Percentiles rank a stretch among this genome's conserved stretches.
These are phyloP conservation scores for Pseudopyricularia javanii DNA, from an alignment of 2,329 filamentous ascomycete genomes.

Conservation along the genomic window DNA sequence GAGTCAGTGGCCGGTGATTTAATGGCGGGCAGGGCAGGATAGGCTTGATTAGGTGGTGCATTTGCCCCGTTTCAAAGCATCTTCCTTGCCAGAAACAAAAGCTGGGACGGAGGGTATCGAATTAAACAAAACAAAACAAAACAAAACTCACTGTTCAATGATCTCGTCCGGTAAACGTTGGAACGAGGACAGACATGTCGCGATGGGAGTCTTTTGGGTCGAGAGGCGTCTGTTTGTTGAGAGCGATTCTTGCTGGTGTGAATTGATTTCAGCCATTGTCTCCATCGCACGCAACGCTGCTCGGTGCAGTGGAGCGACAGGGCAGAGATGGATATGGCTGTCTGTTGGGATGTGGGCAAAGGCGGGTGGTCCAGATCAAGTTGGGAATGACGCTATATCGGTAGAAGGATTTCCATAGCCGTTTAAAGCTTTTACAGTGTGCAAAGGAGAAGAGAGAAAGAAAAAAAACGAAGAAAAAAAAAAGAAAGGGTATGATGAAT, in stretches of 20 bases:
- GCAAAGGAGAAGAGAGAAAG: too few relatives aligned
- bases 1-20: not conserved
- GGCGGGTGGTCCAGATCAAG: too few relatives aligned
- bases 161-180: slow-evolving; percentile 54
- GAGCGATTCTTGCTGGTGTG: not conserved
- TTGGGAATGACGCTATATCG: too few relatives aligned
- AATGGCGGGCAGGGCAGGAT: not conserved
- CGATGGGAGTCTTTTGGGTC: slow-evolving; percentile 20
- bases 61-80: not conserved
- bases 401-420: too few relatives aligned
- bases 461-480: too few relatives aligned
- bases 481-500: too few relatives aligned
- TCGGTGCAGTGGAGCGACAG: not conserved
- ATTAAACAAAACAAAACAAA: too few relatives aligned
- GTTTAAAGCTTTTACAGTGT: too few relatives aligned
- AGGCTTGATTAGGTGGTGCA: not conserved
- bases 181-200: slow-evolving; percentile 28
- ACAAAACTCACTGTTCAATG: slow-evolving; percentile 57
- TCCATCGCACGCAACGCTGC: not conserved
- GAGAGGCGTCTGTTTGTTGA: slow-evolving; percentile 7
- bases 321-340: not conserved
- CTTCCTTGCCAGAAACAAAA: not conserved
- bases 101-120: slow-evolving; percentile 4
- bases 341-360: not conserved
- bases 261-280: slow-evolving; percentile 7